Evolutionary conservation across 306 rosid genomes (phyloP), one percentile per base, ranked within the genome.

Genomic region (Ammopiptanthus mongolicus): DNA sequence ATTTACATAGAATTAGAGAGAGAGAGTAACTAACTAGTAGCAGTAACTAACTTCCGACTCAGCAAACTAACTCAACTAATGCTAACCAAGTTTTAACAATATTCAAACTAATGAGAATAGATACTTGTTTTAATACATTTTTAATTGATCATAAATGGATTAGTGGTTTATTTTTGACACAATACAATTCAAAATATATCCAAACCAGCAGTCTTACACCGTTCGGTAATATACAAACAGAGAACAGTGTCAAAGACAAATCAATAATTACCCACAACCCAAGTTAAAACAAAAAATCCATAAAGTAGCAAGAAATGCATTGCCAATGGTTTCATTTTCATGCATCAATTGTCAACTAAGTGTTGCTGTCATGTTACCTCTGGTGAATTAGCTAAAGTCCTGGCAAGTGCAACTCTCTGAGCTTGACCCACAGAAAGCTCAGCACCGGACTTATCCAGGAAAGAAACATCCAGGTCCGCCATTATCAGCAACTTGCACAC

Each of bases 391-490:
- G 98, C 96, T 29, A 95, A 52, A 11, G 98, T 91, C 52, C 98
- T 88, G 63, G 98, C 97, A 58, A 95, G 97, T 17, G 98, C 98
- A 3, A 95, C 98, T 47, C 97, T 87, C 65, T 95, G 96, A 66
- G 96, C 96, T 80, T 95, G 98, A 71, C 98, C 98, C 0, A 90
- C 98, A 12, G 98, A 91, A 25, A 95, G 90, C 46, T 90, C 97
- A 47, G 88, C 63, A 19, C 88, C 96, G 6, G 76, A 66, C 81
- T 87, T 90, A 19, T 59, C 69, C 68, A 70, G 53, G 78, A 95
- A 91, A 65, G 96, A 87, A 72, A 86, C 73, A 79, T 90, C 97
- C 4, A 91, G 86, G 61, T 90, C 98, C n/a, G 91, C 93, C 78
- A 89, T 80, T 53, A 62, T 33, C 17, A 95, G 97, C 76, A 95